Base-by-base conservation (phyloP, 805 yeast genomes). In the Saccharomyces eubayanus region DNA sequence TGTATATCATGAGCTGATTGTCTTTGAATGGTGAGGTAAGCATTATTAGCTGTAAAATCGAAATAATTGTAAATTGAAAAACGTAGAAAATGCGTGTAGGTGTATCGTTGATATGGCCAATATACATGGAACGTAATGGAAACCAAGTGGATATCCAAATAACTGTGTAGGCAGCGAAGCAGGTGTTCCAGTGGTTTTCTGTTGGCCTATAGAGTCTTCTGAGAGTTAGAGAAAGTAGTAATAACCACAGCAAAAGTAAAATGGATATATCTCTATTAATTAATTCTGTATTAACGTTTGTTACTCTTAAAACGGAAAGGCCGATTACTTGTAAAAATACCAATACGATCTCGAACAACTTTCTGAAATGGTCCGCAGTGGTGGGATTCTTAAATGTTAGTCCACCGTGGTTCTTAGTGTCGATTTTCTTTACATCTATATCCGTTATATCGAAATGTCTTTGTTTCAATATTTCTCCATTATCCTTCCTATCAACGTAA, bases 1-100 rank as follows among this genome's bases (percentile, higher is more conserved):
- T 56, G 70, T 72, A 24, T 70, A 55, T 27, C 61, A 59, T 28
- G 85, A 82, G 2, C 3, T 88, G 83, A 58, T 77, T 78, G 68
- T 87, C 90, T 20, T 87, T 87, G 31, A 81, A 73, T n/a, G 76
- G 77, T 3, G 89, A 79, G 8, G 85, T 74, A 57, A 83, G 76
- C 57, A 79, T 76, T 54, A 81, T 65, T 5, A 74, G 36, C 46
- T 82, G 72, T 50, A 86, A 71, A 0, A 72, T 27, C 0, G 75
- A 50, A 45, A 78, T 67, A 6, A 80, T 63, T 6, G 66, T 57
- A 57, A 85, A 84, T 57, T 80, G 80, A 8, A 69, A 57, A 28
- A 72, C 60, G 63, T 83, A 83, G 65, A 72, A 83, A n/a, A 59
- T 58, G 43, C 51, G 51, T 2, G 55, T 50, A 5, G 63, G 61